These are phyloP conservation scores for Pseudonectria foliicola DNA, from an alignment of 2,329 filamentous ascomycete species.

Conservation along the genomic window DNA sequence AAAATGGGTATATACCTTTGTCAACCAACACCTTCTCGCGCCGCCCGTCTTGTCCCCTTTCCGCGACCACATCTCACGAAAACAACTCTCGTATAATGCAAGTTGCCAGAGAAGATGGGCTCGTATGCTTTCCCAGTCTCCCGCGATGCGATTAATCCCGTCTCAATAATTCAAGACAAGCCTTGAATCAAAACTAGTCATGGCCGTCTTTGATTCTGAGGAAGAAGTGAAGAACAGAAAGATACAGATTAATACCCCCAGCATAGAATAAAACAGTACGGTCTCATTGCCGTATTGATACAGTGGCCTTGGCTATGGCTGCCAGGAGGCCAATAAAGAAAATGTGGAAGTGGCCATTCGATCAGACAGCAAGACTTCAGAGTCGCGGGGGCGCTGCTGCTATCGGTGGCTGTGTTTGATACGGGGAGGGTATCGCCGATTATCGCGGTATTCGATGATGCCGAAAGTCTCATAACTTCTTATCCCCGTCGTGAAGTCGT, in stretches of 20 bases:
- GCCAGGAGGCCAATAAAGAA: conserved; percentile 9
- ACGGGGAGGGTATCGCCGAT: too few relatives aligned
- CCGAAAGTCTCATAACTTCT: conserved; percentile 18
- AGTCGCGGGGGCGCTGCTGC: conserved; percentile 6
- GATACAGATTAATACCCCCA: too few relatives aligned
- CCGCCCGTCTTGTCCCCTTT: conserved; percentile 3
- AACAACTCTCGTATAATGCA: conserved; percentile 1
- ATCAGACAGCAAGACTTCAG: conserved; percentile 12
- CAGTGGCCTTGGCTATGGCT: conserved; percentile 7
- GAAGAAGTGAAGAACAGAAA: too few relatives aligned
- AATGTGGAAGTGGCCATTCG: conserved; percentile 13
- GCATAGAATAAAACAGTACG: conserved; percentile 1
- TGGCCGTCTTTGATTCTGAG: too few relatives aligned
- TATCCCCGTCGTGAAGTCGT: conserved; percentile 20
- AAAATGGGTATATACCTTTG: conserved; percentile 27
- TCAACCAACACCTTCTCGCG: conserved; percentile 16
- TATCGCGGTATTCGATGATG: neutral
- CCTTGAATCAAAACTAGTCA: too few relatives aligned
- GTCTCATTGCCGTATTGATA: conserved; percentile 12
- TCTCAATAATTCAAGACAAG: too few relatives aligned
- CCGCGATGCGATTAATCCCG: too few relatives aligned
- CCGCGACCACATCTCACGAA: conserved; percentile 1
- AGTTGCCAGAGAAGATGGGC: too few relatives aligned
- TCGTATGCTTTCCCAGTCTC: too few relatives aligned
- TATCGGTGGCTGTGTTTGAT: neutral